phyloP scores from a whole-genome alignment of 108 stramenopile species.

The Conticribra guillardii region DNA sequence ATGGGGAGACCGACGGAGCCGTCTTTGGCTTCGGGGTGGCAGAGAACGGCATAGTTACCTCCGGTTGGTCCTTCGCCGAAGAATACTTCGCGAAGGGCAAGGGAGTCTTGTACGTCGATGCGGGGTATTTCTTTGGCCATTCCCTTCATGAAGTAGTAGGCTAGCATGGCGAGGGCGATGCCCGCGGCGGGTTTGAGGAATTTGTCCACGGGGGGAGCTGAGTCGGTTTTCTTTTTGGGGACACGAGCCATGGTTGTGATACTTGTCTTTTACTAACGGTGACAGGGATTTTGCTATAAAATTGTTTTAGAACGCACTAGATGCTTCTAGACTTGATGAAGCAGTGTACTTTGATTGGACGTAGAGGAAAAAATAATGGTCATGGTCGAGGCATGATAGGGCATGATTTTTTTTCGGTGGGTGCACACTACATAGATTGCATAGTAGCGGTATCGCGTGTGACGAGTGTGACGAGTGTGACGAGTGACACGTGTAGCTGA shows the following conservation, averaged over 20 bases:
- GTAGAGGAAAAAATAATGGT: too few species aligned
- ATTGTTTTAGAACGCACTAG: too few species aligned
- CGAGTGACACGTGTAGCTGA: too few species aligned
- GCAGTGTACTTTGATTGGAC: too few species aligned
- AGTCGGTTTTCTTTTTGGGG: constrained; percentile 30
- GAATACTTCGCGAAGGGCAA: constrained; percentile 80
- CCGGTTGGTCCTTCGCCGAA: constrained; percentile 73
- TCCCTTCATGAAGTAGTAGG: constrained; percentile 79
- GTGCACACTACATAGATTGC: too few species aligned
- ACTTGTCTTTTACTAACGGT: too few species aligned
- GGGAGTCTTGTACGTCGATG: constrained; percentile 69
- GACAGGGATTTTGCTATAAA: too few species aligned
- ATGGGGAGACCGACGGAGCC: constrained; percentile 57
- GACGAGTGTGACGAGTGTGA: too few species aligned
- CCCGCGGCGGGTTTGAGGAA: constrained; percentile 76
- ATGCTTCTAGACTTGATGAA: too few species aligned
- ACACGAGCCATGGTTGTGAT: constrained; percentile 36
- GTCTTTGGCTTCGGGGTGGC: constrained; percentile 57
- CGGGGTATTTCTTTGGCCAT: constrained; percentile 61
- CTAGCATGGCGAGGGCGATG: constrained; percentile 68
- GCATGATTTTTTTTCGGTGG: too few species aligned
- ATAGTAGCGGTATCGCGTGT: too few species aligned
- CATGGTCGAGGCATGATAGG: too few species aligned
- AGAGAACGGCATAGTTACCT: constrained; percentile 77
- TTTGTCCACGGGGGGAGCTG: constrained; percentile 72